Percentiles rank a stretch among this genome's conserved stretches.
phyloP scores from a whole-genome alignment of 2,329 filamentous ascomycete species.

The Chalaropsis thielavioides region DNA sequence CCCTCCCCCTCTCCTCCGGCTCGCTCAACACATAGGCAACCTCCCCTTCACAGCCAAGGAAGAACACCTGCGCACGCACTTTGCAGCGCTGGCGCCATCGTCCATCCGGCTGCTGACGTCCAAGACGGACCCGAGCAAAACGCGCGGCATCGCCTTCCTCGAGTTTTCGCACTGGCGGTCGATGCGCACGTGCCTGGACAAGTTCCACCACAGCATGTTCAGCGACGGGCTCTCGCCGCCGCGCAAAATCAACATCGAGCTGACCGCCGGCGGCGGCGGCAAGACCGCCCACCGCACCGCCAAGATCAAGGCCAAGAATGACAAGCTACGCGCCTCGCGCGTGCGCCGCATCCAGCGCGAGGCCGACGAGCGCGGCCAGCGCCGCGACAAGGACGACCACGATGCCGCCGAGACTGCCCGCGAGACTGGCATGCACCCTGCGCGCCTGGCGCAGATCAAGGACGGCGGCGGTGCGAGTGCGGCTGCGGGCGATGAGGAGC shows the following conservation, averaged over 20 bases:
- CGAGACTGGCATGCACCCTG: slow-evolving; percentile 35
- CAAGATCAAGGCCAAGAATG: slow-evolving; percentile 76
- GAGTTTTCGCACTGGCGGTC: slow-evolving; percentile 77
- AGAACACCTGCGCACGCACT: slow-evolving; percentile 57
- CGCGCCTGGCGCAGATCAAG: slow-evolving; percentile 29
- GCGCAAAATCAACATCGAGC: slow-evolving; percentile 79
- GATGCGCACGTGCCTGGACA: slow-evolving; percentile 84
- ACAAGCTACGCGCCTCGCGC: slow-evolving; percentile 59
- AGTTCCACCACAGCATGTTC: slow-evolving; percentile 78
- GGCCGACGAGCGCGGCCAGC: slow-evolving; percentile 29
- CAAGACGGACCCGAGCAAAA: slow-evolving; percentile 45
- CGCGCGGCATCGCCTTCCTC: slow-evolving; percentile 70
- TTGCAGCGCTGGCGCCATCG: slow-evolving; percentile 56
- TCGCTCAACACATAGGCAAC: slow-evolving; percentile 62
- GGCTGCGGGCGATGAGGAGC: not conserved
- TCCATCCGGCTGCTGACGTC: slow-evolving; percentile 61
- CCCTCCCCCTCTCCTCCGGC: slow-evolving; percentile 25
- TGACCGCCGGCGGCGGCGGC: slow-evolving; percentile 78
- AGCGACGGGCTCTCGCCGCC: slow-evolving; percentile 38
- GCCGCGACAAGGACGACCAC: slow-evolving; percentile 25
- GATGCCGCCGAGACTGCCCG: slow-evolving; percentile 20
- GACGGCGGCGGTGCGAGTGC: not conserved
- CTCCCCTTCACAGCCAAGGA: slow-evolving; percentile 71
- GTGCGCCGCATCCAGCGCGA: slow-evolving; percentile 34
- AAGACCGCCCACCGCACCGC: slow-evolving; percentile 57